Evolutionary conservation across 352 stramenopile species (phyloP), one percentile per base, ranked within the genome.

Genomic region (Pythium insidiosum): DNA sequence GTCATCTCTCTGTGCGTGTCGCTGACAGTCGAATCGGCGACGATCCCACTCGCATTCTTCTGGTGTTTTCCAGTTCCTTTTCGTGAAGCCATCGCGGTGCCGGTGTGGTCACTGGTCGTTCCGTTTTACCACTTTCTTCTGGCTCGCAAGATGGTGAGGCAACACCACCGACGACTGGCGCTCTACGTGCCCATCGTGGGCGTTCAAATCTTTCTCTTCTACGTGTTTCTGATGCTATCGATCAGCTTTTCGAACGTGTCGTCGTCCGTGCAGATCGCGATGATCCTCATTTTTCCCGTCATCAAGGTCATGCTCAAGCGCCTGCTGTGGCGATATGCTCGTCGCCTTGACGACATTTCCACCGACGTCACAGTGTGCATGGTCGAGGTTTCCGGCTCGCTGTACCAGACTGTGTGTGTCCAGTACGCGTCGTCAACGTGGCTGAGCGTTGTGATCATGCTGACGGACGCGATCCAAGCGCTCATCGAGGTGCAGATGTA

Each of bases 341-440:
- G 39, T 12, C 28, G 37, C n/a, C 47, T 55, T 13, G 38, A 48
- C 19, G 47, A 55, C 26, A 49, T 49, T 23, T 49, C 47, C 15
- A 49, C 47, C 1, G 47, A 55, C 40, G 39, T 48, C 23, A 49
- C 47, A 5, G 24, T 55, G 11, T 55, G 39, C 24, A 47, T 55
- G 38, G 16, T 55, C 23, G 47, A 55, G 33, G 43, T 55, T 23
- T 55, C 47, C 1, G 39, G 47, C 6, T 42, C 47, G 11, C n/a
- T 47, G 16, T 55, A 43, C 39, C 47, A 55, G 25, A 55, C 47
- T 10, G 47, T 48, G 22, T 55, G 47, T 19, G 16, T 55, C 12
- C 41, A 48, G 41, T 56, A 35, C 22, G 41, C 50, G 16, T 28
- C 21, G 6, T 49, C 42, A 1, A 40, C 28, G 5, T 13, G 12